phyloP scores from a whole-genome alignment of 2,329 filamentous ascomycete species.

The Colletotrichum endophyticum region DNA sequence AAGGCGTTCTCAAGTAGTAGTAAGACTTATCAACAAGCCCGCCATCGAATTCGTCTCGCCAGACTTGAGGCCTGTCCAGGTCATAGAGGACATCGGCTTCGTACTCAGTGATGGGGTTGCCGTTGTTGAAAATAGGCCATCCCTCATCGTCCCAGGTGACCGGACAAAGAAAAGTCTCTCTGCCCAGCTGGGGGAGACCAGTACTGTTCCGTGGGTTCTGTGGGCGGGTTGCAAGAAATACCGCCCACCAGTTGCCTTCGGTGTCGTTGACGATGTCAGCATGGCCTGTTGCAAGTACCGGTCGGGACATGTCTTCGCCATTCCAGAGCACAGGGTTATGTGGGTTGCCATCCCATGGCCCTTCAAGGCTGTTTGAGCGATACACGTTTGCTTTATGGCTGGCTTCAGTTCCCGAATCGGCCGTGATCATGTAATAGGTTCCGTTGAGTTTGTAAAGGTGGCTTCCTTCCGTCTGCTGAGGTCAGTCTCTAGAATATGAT shows the following conservation, averaged over 20 bases:
- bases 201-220: constrained; percentile 12
- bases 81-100: constrained; percentile 16
- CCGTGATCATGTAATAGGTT: constrained; percentile 21
- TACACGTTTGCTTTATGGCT: constrained; percentile 19
- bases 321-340: constrained; percentile 20
- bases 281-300: constrained; percentile 20
- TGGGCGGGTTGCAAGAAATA: constrained; percentile 18
- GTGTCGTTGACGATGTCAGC: constrained; percentile 16
- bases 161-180: constrained; percentile 19
- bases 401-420: constrained; percentile 18
- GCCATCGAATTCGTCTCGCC: constrained; percentile 22
- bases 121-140: constrained; percentile 20
- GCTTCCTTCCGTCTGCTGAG: constrained; percentile 9
- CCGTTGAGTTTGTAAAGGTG: constrained; percentile 21
- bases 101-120: constrained; percentile 12
- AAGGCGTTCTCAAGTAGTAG: constrained; percentile 19
- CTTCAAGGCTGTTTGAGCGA: constrained; percentile 1
- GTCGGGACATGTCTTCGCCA: constrained; percentile 16
- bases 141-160: constrained; percentile 18
- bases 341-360: constrained; percentile 19
- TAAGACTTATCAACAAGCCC: constrained; percentile 13
- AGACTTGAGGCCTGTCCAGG: not conserved
- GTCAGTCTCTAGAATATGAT: constrained; percentile 26
- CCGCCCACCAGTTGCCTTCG: constrained; percentile 20
- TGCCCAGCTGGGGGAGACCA: constrained; percentile 17